Conservation (phyloP, 345 rosid species). For the Citrus australasica region DNA sequence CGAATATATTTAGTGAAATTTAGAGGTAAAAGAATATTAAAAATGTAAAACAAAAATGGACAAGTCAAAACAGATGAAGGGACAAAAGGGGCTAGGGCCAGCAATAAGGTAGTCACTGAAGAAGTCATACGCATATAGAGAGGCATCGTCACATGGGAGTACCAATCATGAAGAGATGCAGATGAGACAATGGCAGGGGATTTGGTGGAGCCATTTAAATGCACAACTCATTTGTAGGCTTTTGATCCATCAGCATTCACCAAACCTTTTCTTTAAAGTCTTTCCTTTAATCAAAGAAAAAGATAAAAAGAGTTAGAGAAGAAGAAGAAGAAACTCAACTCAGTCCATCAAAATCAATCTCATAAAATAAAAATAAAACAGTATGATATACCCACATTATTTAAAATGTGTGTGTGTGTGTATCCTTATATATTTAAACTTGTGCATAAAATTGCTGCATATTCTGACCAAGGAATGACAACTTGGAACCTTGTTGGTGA, state of each 20-base stretch:
- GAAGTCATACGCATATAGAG: slow-evolving; percentile 9
- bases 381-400: not conserved
- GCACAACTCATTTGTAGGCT: slow-evolving; percentile 32
- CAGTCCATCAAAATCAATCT: slow-evolving; percentile 1
- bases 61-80: not conserved
- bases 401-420: not conserved
- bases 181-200: slow-evolving; percentile 61
- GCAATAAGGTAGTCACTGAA: not conserved
- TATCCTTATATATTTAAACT: not conserved
- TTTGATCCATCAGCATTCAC: slow-evolving; percentile 15
- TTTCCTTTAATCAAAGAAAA: not conserved
- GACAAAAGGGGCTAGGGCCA: not conserved
- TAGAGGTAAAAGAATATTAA: not conserved
- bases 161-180: slow-evolving; percentile 40
- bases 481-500: slow-evolving; percentile 29
- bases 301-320: not conserved
- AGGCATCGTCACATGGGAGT: slow-evolving; percentile 67
- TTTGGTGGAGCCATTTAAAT: slow-evolving; percentile 65
- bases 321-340: not conserved
- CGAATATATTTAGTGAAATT: not conserved
- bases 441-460: not conserved
- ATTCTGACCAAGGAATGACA: slow-evolving; percentile 30
- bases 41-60: not conserved
- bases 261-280: not conserved
- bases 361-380: not conserved